A percentile compares a stretch with the other conserved stretches of the same genome.
phyloP scores from a whole-genome alignment of 1,139 yeast species.

The Suhomyces kunorum region DNA sequence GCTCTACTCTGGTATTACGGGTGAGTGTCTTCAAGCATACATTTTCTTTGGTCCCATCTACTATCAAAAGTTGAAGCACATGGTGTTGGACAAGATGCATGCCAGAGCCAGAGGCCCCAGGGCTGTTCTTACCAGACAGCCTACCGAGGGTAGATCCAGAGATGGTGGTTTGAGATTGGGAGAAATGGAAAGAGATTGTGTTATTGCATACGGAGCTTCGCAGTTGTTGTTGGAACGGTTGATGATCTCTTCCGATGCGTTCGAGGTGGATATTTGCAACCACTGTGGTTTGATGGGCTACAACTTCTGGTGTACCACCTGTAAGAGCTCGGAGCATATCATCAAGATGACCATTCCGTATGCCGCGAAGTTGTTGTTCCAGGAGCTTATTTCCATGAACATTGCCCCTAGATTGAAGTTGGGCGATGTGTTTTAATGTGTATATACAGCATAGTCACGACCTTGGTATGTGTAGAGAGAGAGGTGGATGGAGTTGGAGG shows the following conservation, averaged over 20 bases:
- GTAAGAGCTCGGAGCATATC: conserved; percentile 84
- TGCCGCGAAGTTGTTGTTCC: conserved; percentile 95
- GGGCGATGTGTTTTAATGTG: conserved; percentile 70
- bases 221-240: conserved; percentile 95
- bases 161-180: conserved; percentile 99
- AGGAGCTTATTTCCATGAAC: conserved; percentile 94
- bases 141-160: conserved; percentile 98
- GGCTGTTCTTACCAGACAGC: conserved; percentile 97
- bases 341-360: conserved; percentile 97
- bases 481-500: no score
- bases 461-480: neutral
- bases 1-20: conserved; percentile 97
- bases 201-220: conserved; percentile 99
- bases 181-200: conserved; percentile 99
- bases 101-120: conserved; percentile 99
- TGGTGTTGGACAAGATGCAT: conserved; percentile 99
- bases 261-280: conserved; percentile 97
- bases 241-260: conserved; percentile 99
- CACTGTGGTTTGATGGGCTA: conserved; percentile 93
- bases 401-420: conserved; percentile 93
- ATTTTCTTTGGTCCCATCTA: conserved; percentile 98
- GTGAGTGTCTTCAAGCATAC: conserved; percentile 95
- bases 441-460: neutral
- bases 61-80: conserved; percentile 96
- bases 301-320: conserved; percentile 95